Evolutionary conservation across 23 red algal genomes (phyloP).

Genomic region (Gracilariopsis chorda): DNA sequence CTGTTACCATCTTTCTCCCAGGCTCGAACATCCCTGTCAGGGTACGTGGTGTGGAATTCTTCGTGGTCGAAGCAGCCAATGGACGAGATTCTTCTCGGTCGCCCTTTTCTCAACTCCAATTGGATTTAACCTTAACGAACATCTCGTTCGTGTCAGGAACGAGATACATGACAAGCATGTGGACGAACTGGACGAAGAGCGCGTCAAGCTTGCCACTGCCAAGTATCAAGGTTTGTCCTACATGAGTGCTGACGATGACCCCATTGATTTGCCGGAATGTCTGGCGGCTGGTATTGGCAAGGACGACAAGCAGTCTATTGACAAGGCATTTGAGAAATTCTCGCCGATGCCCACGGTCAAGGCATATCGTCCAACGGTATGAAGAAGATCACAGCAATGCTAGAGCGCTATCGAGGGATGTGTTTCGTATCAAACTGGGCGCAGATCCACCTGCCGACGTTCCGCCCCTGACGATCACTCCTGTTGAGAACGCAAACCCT

Average conservation of each 20-base stretch:
- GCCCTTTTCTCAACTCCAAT: neutral
- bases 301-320: neutral
- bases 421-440: neutral
- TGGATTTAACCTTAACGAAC: constrained; percentile 9
- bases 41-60: neutral
- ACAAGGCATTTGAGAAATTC: neutral
- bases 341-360: neutral
- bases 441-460: neutral
- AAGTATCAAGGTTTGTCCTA: neutral
- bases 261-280: neutral
- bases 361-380: neutral
- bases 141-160: neutral
- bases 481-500: neutral
- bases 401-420: neutral
- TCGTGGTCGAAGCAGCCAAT: neutral
- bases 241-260: neutral
- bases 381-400: neutral
- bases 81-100: neutral
- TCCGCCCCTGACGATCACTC: neutral
- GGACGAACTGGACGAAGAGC: neutral
- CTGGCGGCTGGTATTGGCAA: neutral
- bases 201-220: neutral
- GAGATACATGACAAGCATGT: neutral
- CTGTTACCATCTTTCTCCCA: constrained; percentile 7
- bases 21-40: constrained; percentile 8